phyloP scores from a whole-genome alignment of 1,284 basidiomycete species.

The Mycosarcoma maydis region DNA sequence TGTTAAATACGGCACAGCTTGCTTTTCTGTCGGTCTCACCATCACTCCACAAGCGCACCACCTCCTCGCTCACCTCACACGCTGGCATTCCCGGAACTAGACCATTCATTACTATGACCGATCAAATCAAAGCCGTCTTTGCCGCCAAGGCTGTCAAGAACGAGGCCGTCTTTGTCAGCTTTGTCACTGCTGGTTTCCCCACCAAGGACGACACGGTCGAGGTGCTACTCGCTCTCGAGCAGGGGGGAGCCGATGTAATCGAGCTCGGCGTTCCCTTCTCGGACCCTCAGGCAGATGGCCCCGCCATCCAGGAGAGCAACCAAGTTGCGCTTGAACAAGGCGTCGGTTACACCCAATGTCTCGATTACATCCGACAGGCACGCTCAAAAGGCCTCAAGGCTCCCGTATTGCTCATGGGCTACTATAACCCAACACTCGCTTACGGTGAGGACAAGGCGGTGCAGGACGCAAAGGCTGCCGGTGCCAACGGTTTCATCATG shows the following conservation, averaged over 20 bases:
- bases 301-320: constrained; percentile 92
- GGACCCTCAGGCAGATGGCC: constrained; percentile 88
- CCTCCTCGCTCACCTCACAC: background rate
- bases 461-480: constrained; percentile 83
- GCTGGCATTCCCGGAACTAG: background rate
- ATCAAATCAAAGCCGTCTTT: constrained; percentile 57
- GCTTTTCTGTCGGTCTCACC: background rate
- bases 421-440: constrained; percentile 85
- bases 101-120: constrained; percentile 48
- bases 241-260: constrained; percentile 92
- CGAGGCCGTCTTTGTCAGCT: constrained; percentile 64
- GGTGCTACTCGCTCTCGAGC: constrained; percentile 87
- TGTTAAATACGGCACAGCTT: background rate
- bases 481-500: constrained; percentile 96
- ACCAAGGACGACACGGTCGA: constrained; percentile 77
- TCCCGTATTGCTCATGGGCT: constrained; percentile 86
- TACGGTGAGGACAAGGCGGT: constrained; percentile 95
- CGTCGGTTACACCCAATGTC: constrained; percentile 63
- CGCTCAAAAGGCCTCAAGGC: constrained; percentile 81
- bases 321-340: constrained; percentile 60
- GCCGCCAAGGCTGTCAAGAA: constrained; percentile 59
- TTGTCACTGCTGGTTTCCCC: constrained; percentile 65
- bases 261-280: constrained; percentile 94
- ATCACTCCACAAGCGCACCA: constrained; percentile 2
- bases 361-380: constrained; percentile 82